Base-by-base conservation (phyloP, 164 flowering plant species). In the Kingdonia uniflora region DNA sequence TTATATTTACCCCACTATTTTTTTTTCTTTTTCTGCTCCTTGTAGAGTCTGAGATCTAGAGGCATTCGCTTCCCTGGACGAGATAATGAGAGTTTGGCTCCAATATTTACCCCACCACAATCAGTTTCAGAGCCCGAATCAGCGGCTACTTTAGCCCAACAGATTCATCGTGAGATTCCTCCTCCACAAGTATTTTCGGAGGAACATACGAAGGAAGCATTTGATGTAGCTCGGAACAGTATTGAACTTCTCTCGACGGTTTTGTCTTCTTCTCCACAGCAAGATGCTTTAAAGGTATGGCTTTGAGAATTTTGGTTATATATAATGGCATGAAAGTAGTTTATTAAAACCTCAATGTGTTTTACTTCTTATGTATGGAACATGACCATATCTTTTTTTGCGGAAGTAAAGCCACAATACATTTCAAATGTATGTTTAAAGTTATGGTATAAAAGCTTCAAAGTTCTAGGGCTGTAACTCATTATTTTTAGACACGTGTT, bases 41-140 rank as follows among this genome's bases (percentile, higher is more conserved):
- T 38, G 24, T 54, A 91, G 98, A 85, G 98, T 59, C 71, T 87
- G 66, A 85, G 69, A 67, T 81, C 90, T 5, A 80, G 98, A 56
- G 96, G 98, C 8, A 66, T 91, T 61, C 75, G 95, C 39, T 91
- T 91, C 62, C 96, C 98, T 55, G 95, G 94, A 21, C 86, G 96
- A 20, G 98, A 85, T 65, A 70, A 75, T 60, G 98, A 88, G 76
- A 92, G 96, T 63, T 71, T 92, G 76, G 96, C 80, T 25, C 96
- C 96, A 5, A 84, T 92, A 41, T 84, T 92, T 56, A 88, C 99
- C 40, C 96, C 99, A 59, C 71, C 95, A 14, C 83, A 80, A 40
- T 73, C 96, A 17, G 79, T 75, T 38, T 38, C 68, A 25, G 81
- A 68, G 57, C 57, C 81, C 25, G 90, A 82, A 64, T 1, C 53